A percentile compares a stretch with the other conserved stretches of the same genome.
Conservation (phyloP, 2,329 filamentous ascomycete genomes). For the Aureobasidium sp. region DNA sequence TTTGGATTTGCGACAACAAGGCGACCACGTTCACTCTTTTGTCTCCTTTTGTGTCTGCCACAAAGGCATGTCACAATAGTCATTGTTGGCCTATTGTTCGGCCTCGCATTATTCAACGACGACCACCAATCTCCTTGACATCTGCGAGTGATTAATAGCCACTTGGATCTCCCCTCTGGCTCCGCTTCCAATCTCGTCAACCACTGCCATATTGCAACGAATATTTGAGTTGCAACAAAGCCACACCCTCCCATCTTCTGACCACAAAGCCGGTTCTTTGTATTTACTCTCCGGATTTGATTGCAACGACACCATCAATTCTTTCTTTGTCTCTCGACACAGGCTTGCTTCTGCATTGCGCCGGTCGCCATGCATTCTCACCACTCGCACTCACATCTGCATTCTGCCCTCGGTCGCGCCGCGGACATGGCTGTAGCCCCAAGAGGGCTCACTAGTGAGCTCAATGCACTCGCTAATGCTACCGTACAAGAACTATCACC, state of each 20-base stretch:
- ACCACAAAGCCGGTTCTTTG: constrained; percentile 18
- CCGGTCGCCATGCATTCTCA: constrained; percentile 19
- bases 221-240: constrained; percentile 4
- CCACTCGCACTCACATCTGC: constrained; percentile 17
- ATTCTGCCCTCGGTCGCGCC: constrained; percentile 6
- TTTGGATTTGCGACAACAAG: background rate
- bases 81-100: constrained; percentile 12
- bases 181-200: background rate
- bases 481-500: constrained; percentile 13
- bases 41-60: background rate
- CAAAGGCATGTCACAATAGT: constrained; percentile 14
- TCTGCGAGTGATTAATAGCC: constrained; percentile 6
- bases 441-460: constrained; percentile 14
- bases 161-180: background rate
- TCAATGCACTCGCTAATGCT: constrained; percentile 17
- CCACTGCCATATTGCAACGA: background rate
- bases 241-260: background rate
- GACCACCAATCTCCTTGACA: constrained; percentile 10
- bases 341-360: constrained; percentile 9
- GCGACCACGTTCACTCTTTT: background rate
- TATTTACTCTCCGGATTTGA: constrained; percentile 17
- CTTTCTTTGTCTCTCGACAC: constrained; percentile 11
- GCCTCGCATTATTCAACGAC: constrained; percentile 3
- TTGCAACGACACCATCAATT: constrained; percentile 1
- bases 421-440: constrained; percentile 11